Conservation (phyloP, 2,329 filamentous ascomycete genomes). For the Aspergillus sp. region DNA sequence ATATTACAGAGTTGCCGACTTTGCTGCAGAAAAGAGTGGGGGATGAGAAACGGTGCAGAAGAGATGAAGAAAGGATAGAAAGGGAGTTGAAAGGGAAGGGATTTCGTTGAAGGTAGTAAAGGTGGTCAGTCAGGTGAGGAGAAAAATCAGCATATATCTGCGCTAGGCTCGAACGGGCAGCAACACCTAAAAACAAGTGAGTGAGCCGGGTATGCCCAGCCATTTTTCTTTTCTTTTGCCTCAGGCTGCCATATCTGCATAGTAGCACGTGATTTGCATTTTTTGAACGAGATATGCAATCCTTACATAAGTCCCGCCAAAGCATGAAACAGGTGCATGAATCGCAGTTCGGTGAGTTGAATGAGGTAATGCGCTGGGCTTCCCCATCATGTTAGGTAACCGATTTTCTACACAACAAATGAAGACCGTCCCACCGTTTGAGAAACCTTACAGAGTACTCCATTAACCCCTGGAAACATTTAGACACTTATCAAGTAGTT, state of each 20-base stretch:
- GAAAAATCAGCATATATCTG: slow-evolving; percentile 13
- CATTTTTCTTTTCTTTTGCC: background rate
- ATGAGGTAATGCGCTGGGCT: slow-evolving; percentile 9
- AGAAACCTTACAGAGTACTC: background rate
- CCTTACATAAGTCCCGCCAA: background rate
- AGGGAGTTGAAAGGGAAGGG: slow-evolving; percentile 9
- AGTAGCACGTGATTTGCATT: background rate
- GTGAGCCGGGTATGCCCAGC: background rate
- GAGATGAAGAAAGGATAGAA: background rate
- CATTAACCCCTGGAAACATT: background rate
- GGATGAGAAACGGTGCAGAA: slow-evolving; percentile 8
- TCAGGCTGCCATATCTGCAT: background rate
- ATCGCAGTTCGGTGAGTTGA: slow-evolving; percentile 13
- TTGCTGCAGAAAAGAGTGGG: slow-evolving; percentile 11
- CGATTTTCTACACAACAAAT: background rate
- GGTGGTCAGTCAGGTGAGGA: slow-evolving; percentile 24
- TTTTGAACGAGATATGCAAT: background rate
- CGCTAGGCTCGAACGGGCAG: slow-evolving; percentile 16
- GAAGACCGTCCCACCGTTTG: background rate
- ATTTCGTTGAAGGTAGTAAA: slow-evolving; percentile 2
- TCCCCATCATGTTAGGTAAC: slow-evolving; percentile 2
- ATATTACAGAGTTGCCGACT: slow-evolving; percentile 19
- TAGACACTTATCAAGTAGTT: background rate
- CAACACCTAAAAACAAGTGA: background rate
- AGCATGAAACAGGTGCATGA: slow-evolving; percentile 3